Evolutionary conservation across 768 basidiomycete species (phyloP), one percentile per base, ranked within the genome.

Genomic region (Mrakia blollopis): DNA sequence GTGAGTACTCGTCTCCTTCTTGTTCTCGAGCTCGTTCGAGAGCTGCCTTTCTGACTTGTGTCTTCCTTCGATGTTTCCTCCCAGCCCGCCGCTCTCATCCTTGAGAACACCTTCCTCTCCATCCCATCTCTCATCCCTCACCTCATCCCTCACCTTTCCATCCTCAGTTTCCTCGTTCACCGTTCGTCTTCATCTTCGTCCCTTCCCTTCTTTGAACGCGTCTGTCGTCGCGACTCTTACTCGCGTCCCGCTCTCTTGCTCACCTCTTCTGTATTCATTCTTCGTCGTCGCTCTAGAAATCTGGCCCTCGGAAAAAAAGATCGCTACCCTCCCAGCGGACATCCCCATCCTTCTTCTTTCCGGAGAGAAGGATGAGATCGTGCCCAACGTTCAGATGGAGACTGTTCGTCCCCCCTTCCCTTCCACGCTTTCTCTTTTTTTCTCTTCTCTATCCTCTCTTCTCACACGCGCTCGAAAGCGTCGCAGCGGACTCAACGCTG

Each of bases 31-130:
- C 10, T 10, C n/a, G n/a, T n/a, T n/a, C n/a, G n/a, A n/a, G n/a
- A n/a, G n/a, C n/a, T n/a, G n/a, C n/a, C 13, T 32, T 37, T 68
- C 13, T 32, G 44, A n/a, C 35, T 0, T 35, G 37, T 14, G n/a
- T 9, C 35, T 16, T 32, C 14, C 35, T 47, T 6, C 39, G 8
- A 3, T 9, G 2, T 54, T 3, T 54, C 6, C 23, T 44, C 44
- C 44, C 11, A 54, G 52, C 71, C 76, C 35, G 76, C 65, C 7
- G 94, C 90, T 0, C 86, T 97, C 23, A 88, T 98, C 75, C 86
- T 98, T 76, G 95, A 98, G 85, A 98, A 97, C 83, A 96, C 95
- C 0, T 97, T 97, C 83, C 88, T 91, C 47, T 93, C 91, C 60
- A 87, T 98, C 68, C 63, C 65, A 11, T 25, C 25, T 0, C 60